Evolutionary conservation across 345 rosid species (phyloP).

Genomic region (Lepidium africanum): DNA sequence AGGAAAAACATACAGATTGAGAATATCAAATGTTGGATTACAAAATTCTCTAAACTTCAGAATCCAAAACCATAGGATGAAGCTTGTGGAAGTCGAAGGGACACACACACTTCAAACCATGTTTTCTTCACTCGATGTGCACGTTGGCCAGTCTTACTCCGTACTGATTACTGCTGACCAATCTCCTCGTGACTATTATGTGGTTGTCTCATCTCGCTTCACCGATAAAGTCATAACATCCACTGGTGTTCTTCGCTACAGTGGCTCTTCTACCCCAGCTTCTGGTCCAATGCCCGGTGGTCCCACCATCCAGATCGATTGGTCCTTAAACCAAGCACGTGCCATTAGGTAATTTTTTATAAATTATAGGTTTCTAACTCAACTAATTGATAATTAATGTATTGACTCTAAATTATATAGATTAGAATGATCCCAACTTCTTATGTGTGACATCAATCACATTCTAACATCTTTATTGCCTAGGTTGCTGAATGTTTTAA

Average conservation of each 20-base stretch:
- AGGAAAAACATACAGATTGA: constrained; percentile 48
- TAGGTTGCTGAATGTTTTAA: not conserved
- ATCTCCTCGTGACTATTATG: constrained; percentile 35
- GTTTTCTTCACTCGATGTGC: constrained; percentile 43
- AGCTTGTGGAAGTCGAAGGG: constrained; percentile 61
- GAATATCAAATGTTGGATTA: constrained; percentile 55
- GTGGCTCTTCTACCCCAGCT: constrained; percentile 47
- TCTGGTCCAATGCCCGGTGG: constrained; percentile 64
- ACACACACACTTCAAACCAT: constrained; percentile 44
- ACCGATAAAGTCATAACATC: constrained; percentile 49
- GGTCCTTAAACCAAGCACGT: constrained; percentile 97
- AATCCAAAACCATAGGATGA: constrained; percentile 39
- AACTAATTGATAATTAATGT: too few species aligned
- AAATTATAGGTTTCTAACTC: too few species aligned
- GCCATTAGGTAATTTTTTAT: constrained; percentile 89
- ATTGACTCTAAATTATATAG: too few species aligned
- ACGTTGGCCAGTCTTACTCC: constrained; percentile 64
- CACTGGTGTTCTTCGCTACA: constrained; percentile 67
- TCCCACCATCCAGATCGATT: constrained; percentile 62
- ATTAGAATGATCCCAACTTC: too few species aligned
- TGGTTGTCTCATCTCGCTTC: constrained; percentile 64
- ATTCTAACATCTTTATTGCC: too few species aligned
- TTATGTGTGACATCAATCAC: too few species aligned
- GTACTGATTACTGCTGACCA: constrained; percentile 52
- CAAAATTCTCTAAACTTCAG: constrained; percentile 45